Evolutionary conservation across 2,329 filamentous ascomycete species (phyloP), one percentile per base, ranked within the genome.

Genomic region (Biscogniauxia sp.): DNA sequence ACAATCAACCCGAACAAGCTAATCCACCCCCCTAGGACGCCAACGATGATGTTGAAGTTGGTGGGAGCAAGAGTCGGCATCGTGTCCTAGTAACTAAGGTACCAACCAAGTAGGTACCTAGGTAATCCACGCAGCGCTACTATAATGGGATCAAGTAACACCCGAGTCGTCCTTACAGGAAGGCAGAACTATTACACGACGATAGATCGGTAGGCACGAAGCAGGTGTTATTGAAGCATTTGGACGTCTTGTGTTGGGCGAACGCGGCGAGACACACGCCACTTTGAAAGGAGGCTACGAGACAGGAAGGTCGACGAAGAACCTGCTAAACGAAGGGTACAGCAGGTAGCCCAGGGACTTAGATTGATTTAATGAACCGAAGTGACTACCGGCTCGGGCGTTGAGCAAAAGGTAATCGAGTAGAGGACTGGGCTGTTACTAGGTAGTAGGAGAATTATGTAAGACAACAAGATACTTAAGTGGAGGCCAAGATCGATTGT

Each of bases 11-110:
- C 93, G 71, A 96, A 97, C n/a, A 96, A 68, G 0, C 91, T 92
- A 63, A 97, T 88, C 78, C 96, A 97, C 1, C 91, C 93, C 15
- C 93, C 93, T 13, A 96, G 77, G 7, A 91, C 84, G 57, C 90
- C 88, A 72, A 91, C 87, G 58, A 93, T 85, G 65, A 95, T 90
- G 76, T 96, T 96, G 81, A 96, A 96, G 74, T 93, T 90, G 64
- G 84, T 87, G 37, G 89, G 70, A 5, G 82, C 82, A 51, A 93
- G 79, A 51, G 74, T 75, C 52, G 78, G 79, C 79, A 81, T 81
- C 58, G 68, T 75, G 61, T 26, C 54, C 17, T 32, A 32, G 9
- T 7, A 7, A 32, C 9, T 13, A 13, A 32, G 28, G 28, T 13
- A 32, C 7, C 3, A 13, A 32, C 2, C 28, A 2, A 32, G 59